Base-by-base conservation (phyloP, 257 asterid species). In the Vinca minor region DNA sequence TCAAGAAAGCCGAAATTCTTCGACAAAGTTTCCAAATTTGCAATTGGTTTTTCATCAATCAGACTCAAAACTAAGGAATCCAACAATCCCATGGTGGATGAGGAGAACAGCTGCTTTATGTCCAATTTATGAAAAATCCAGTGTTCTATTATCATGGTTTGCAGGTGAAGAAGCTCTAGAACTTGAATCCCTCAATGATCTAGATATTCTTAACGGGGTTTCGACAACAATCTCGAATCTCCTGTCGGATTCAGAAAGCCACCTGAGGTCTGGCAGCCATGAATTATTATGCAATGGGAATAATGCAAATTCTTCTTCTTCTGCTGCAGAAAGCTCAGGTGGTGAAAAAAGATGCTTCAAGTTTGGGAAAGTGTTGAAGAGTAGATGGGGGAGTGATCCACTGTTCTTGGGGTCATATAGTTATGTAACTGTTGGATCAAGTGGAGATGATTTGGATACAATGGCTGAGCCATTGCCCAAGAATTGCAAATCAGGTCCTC, bases 341-440 rank as follows among this genome's bases (percentile, higher is more conserved):
- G 56, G n/a, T n/a, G n/a, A n/a, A n/a, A n/a, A 9, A 10, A 68
- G 41, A n/a, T 35, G 67, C 26, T 8, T 67, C 15, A 75, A 71
- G 63, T 72, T 85, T n/a, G 79, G 55, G 6, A 82, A 68, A 23
- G 83, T 80, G 15, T 63, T 91, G 79, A 88, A 83, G 84, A 86
- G 79, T 9, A 74, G 76, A 73, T 91, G 98, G 98, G 98, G 96
- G 28, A 84, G 60, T 26, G 90, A 91, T 83, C 98, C 98, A 0
- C 78, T 91, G 57, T 91, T 91, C 66, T 32, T 76, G 64, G 98
- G 98, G 21, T 91, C 98, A 28, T 91, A 91, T 66, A 86, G 88
- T 79, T 83, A 86, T 28, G 82, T 91, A 0, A 92, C 95, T 0
- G 94, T 88, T 9, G 98, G 98, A 26, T 91, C 98, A 21, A 91